Percentiles rank a stretch among this genome's conserved stretches.
Conservation (phyloP, 768 basidiomycete genomes). For the Mycena galopus region DNA sequence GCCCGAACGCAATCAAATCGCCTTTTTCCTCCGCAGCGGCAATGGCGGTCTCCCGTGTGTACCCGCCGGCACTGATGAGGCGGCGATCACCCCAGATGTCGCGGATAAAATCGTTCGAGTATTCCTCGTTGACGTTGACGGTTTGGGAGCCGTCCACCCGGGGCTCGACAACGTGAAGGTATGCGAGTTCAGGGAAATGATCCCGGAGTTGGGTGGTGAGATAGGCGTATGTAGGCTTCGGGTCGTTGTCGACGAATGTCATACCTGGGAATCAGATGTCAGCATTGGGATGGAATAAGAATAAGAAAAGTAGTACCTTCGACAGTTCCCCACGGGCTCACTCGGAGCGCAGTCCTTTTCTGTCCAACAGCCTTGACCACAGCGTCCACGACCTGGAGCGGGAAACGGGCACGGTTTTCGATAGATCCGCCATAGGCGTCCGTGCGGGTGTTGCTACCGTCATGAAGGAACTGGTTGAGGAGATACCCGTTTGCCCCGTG, state of each 20-base stretch:
- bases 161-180: slow-evolving; percentile 59
- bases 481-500: slow-evolving; percentile 48
- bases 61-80: too few relatives aligned
- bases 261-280: slow-evolving; percentile 49
- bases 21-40: slow-evolving; percentile 46
- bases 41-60: too few relatives aligned
- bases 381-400: slow-evolving; percentile 57
- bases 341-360: slow-evolving; percentile 56
- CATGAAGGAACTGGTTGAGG: slow-evolving; percentile 63
- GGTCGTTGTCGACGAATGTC: slow-evolving; percentile 57
- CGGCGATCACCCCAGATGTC: too few relatives aligned
- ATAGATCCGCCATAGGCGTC: slow-evolving; percentile 43
- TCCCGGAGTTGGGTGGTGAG: slow-evolving; percentile 51
- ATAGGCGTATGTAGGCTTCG: slow-evolving; percentile 57
- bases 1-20: slow-evolving; percentile 50
- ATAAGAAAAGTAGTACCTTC: slow-evolving; percentile 52
- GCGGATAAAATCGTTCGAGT: too few relatives aligned
- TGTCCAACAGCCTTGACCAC: slow-evolving; percentile 58
- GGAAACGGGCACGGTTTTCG: slow-evolving; percentile 61
- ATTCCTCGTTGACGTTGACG: neutral
- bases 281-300: neutral
- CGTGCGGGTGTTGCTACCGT: slow-evolving; percentile 55
- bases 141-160: slow-evolving; percentile 36
- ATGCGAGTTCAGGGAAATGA: slow-evolving; percentile 56
- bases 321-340: slow-evolving; percentile 55